A percentile compares a stretch with the other conserved stretches of the same genome.
These are phyloP conservation scores for Pseudogymnoascus sp. DNA, from an alignment of 2,329 filamentous ascomycete species.

Conservation along the genomic window DNA sequence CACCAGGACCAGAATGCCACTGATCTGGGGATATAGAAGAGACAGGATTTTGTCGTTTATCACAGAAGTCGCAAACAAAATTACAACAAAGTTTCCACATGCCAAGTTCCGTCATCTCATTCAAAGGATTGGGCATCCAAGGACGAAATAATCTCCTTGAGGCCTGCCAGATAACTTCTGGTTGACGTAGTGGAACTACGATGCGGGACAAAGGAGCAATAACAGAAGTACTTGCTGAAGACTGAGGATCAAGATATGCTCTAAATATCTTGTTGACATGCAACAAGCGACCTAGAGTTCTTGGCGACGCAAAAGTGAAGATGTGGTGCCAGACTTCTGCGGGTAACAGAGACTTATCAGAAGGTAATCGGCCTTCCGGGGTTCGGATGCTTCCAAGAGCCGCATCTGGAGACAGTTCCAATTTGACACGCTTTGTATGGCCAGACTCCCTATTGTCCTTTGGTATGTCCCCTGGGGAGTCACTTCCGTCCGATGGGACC, in stretches of 20 bases:
- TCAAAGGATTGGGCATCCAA: conserved; percentile 60
- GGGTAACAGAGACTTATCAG: conserved; percentile 36
- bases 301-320: conserved; percentile 57
- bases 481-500: conserved; percentile 23
- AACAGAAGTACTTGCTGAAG: conserved; percentile 24
- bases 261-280: conserved; percentile 60
- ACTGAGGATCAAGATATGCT: conserved; percentile 44
- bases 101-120: conserved; percentile 56
- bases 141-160: conserved; percentile 58
- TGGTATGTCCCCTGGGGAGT: conserved; percentile 12
- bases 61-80: conserved; percentile 59
- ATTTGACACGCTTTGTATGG: conserved; percentile 23
- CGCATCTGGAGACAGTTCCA: conserved; percentile 14
- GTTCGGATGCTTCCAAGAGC: conserved; percentile 14
- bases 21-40: conserved; percentile 30
- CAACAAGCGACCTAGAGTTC: conserved; percentile 54
- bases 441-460: conserved; percentile 16
- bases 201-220: conserved; percentile 30
- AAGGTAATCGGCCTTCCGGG: conserved; percentile 16
- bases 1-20: conserved; percentile 54
- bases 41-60: conserved; percentile 29
- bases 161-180: conserved; percentile 61
- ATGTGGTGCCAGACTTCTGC: conserved; percentile 61
- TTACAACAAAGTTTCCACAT: conserved; percentile 68
- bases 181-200: conserved; percentile 35